These are phyloP conservation scores for Phylloporus gajari DNA, from an alignment of 1,284 basidiomycete species.

Conservation along the genomic window DNA sequence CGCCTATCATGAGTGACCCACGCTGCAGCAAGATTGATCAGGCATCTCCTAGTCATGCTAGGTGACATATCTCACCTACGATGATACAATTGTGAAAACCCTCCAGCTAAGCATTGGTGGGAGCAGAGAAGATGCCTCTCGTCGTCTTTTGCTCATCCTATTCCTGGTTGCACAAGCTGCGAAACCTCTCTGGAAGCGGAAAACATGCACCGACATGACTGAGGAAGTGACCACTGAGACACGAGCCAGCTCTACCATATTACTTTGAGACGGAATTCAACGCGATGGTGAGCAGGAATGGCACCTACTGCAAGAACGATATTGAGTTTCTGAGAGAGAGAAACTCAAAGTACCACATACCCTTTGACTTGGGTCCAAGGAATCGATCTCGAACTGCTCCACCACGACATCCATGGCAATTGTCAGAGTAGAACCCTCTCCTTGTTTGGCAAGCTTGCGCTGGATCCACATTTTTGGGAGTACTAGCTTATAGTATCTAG, in stretches of 20 bases:
- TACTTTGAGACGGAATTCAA: conserved; percentile 31
- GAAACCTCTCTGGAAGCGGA: conserved; percentile 11
- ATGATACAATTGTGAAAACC: conserved; percentile 12
- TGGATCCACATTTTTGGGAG: conserved; percentile 14
- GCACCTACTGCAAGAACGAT: conserved; percentile 39
- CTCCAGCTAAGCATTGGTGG: conserved; percentile 9
- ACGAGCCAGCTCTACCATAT: conserved; percentile 15
- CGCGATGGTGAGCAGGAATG: conserved; percentile 34
- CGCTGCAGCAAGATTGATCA: background rate
- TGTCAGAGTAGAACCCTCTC: conserved; percentile 20
- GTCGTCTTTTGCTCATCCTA: background rate
- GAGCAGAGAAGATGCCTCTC: conserved; percentile 8
- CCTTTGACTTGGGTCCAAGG: conserved; percentile 13
- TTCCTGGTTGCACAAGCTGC: conserved; percentile 1
- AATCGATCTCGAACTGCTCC: conserved; percentile 16
- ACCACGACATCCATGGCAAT: conserved; percentile 15
- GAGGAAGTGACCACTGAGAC: conserved; percentile 18
- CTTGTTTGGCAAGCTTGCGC: conserved; percentile 23
- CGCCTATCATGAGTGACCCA: conserved; percentile 17
- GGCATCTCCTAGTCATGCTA: background rate
- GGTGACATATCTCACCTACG: conserved; percentile 7
- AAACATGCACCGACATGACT: conserved; percentile 17
- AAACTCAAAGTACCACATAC: conserved; percentile 25
- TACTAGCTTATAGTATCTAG: no score
- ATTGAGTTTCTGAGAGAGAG: conserved; percentile 27